These are phyloP conservation scores for Leptomonas seymouri DNA, from an alignment of 208 protist genomes.

Conservation along the genomic window DNA sequence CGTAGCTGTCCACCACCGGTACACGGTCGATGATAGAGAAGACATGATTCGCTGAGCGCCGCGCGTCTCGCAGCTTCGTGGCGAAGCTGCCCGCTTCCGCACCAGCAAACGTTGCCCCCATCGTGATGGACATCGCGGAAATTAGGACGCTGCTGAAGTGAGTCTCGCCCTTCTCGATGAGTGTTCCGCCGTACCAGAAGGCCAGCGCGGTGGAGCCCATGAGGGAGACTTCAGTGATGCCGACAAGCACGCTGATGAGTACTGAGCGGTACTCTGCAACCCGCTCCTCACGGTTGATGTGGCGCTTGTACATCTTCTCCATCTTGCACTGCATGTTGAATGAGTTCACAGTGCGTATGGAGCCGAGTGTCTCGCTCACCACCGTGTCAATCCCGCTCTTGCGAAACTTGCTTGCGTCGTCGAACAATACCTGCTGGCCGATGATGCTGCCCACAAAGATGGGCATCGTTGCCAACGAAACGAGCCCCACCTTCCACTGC, in stretches of 20 bases:
- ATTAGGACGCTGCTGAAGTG: conserved; percentile 62
- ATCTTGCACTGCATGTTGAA: conserved; percentile 67
- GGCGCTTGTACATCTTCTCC: conserved; percentile 29
- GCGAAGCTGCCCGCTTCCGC: conserved; percentile 71
- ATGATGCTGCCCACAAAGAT: conserved; percentile 45
- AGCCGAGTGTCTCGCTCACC: conserved; percentile 68
- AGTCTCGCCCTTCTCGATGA: conserved; percentile 72
- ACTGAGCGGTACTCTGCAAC: conserved; percentile 28
- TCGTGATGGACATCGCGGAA: conserved; percentile 57
- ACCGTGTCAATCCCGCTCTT: conserved; percentile 54
- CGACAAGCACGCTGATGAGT: conserved; percentile 42
- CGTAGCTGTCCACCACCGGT: conserved; percentile 61
- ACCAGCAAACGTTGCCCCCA: conserved; percentile 61
- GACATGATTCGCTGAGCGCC: conserved; percentile 51
- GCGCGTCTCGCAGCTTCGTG: conserved; percentile 56
- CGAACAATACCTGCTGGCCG: conserved; percentile 51
- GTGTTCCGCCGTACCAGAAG: conserved; percentile 84
- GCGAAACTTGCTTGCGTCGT: conserved; percentile 37
- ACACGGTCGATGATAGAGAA: conserved; percentile 78
- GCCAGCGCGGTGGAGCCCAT: conserved; percentile 64
- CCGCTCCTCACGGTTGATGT: conserved; percentile 31
- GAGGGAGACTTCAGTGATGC: conserved; percentile 55
- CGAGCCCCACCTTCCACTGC: conserved; percentile 78
- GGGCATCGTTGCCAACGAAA: conserved; percentile 60
- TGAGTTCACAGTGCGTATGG: conserved; percentile 74